These are phyloP conservation scores for Ganoderma lucidum DNA, from an alignment of 1,284 basidiomycete species.

Conservation along the genomic window DNA sequence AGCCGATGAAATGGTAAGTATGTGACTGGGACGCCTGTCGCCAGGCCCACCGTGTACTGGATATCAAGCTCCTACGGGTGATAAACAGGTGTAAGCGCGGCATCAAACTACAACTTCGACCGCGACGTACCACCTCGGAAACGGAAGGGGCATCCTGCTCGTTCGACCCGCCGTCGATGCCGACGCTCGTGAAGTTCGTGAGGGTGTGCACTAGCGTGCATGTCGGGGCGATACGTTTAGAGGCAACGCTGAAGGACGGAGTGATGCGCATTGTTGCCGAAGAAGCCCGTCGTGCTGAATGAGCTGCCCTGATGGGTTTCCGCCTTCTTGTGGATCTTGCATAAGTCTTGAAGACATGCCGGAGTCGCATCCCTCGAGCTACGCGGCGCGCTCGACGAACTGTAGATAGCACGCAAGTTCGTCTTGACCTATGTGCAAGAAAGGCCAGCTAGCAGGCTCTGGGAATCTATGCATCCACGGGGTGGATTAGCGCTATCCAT, in stretches of 20 bases:
- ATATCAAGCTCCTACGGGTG: slow-evolving; percentile 53
- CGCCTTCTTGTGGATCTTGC: slow-evolving; percentile 56
- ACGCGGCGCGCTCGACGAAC: slow-evolving; percentile 17
- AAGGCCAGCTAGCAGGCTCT: too few relatives aligned
- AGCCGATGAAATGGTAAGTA: slow-evolving; percentile 19
- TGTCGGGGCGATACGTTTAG: slow-evolving; percentile 53
- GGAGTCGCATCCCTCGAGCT: slow-evolving; percentile 56
- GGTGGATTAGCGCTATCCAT: too few relatives aligned
- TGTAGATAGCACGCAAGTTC: slow-evolving; percentile 3
- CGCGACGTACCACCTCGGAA: too few relatives aligned
- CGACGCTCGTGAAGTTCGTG: slow-evolving; percentile 41
- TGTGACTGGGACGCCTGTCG: slow-evolving; percentile 48
- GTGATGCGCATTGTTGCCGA: slow-evolving; percentile 58
- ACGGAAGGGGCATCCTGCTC: slow-evolving; percentile 42
- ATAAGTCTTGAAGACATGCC: slow-evolving; percentile 59
- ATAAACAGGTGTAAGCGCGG: too few relatives aligned
- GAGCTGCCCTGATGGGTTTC: slow-evolving; percentile 50
- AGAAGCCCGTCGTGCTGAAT: slow-evolving; percentile 63
- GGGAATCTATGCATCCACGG: too few relatives aligned
- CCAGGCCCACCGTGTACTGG: slow-evolving; percentile 67
- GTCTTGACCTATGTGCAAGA: background rate
- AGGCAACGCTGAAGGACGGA: slow-evolving; percentile 60
- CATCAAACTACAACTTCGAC: too few relatives aligned
- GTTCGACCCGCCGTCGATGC: slow-evolving; percentile 56
- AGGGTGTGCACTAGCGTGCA: too few relatives aligned